These are phyloP conservation scores for Kodamaea restingae DNA, from an alignment of 805 yeast genomes.

Conservation along the genomic window DNA sequence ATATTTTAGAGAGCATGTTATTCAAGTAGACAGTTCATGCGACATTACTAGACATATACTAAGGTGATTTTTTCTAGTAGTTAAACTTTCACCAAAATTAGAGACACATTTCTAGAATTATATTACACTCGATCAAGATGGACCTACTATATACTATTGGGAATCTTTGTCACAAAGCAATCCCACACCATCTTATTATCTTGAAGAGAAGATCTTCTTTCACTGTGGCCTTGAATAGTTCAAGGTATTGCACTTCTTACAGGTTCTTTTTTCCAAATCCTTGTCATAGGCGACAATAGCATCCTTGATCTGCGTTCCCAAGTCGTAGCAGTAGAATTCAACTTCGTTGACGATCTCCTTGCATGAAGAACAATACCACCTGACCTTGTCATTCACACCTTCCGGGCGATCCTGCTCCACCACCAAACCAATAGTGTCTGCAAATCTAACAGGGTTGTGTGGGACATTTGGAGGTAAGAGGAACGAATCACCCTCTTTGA, in stretches of 20 bases:
- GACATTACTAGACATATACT: no score
- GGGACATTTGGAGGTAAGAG: slow-evolving; percentile 81
- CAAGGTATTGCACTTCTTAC: slow-evolving; percentile 68
- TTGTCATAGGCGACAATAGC: slow-evolving; percentile 71
- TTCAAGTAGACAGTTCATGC: no score
- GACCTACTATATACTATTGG: no score
- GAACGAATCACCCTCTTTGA: slow-evolving; percentile 85
- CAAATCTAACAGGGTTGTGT: slow-evolving; percentile 85
- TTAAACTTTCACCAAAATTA: no score
- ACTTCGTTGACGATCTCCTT: slow-evolving; percentile 59
- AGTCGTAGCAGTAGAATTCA: slow-evolving; percentile 70
- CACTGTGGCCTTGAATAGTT: slow-evolving; percentile 59
- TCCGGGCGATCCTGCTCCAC: slow-evolving; percentile 88
- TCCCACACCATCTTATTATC: no score
- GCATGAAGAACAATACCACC: slow-evolving; percentile 87
- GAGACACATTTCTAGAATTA: no score
- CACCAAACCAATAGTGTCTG: slow-evolving; percentile 83
- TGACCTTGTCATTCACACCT: slow-evolving; percentile 62
- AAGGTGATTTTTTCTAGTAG: no score
- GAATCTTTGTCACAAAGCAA: no score
- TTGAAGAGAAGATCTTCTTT: no score
- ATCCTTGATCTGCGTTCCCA: slow-evolving; percentile 86
- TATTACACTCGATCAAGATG: no score
- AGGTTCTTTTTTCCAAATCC: slow-evolving; percentile 62
- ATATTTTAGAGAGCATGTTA: not conserved